phyloP scores from a whole-genome alignment of 176 grass and related monocot genomes.

The Alopecurus myosuroides region DNA sequence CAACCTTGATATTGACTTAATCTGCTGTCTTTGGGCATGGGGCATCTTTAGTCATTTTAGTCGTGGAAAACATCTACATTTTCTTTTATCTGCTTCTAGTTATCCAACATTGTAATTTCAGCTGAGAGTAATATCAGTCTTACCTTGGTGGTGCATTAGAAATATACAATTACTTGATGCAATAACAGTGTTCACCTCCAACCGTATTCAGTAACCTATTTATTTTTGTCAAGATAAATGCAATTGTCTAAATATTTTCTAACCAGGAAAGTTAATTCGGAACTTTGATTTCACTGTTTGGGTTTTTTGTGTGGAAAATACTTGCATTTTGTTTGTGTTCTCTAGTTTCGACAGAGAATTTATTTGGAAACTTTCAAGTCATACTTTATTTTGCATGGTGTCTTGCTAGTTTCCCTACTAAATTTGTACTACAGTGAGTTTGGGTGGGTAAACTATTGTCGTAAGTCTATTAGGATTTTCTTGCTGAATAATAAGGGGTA shows the following conservation, averaged over 20 bases:
- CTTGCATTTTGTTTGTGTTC: not conserved
- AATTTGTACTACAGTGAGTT: not conserved
- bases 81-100: not conserved
- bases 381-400: not conserved
- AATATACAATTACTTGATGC: not conserved
- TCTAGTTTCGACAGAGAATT: not conserved
- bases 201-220: not conserved
- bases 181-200: not conserved
- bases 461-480: not conserved
- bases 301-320: not conserved
- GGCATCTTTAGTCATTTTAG: not conserved
- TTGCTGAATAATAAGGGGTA: not conserved
- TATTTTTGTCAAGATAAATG: not conserved
- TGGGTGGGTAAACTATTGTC: not conserved
- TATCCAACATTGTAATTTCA: not conserved
- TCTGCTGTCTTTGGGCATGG: not conserved
- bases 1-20: not conserved
- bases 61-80: not conserved
- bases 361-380: not conserved
- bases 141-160: not conserved
- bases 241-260: not conserved
- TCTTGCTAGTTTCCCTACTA: slow-evolving; percentile 2
- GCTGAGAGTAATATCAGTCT: not conserved
- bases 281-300: not conserved
- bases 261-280: not conserved